A percentile compares a stretch with the other conserved stretches of the same genome.
Conservation (phyloP, 176 grass and related monocot species). For the Saccharum spontaneum region DNA sequence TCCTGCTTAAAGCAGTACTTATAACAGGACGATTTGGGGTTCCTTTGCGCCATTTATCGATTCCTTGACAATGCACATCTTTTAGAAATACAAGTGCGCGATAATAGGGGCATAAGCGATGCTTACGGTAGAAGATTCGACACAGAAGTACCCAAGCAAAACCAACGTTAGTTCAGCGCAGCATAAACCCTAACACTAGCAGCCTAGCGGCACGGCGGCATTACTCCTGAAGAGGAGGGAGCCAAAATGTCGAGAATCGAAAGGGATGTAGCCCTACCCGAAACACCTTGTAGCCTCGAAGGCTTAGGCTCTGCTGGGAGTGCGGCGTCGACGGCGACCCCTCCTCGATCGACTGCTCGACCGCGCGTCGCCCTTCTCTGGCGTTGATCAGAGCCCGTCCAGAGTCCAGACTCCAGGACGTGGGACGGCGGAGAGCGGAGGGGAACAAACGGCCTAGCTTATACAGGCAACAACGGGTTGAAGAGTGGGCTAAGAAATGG, state of each 20-base stretch:
- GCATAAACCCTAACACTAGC: not conserved
- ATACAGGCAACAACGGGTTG: not conserved
- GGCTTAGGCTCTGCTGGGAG: not conserved
- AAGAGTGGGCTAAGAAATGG: not conserved
- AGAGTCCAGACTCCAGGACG: not conserved
- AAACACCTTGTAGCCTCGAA: not conserved
- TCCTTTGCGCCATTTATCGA: not conserved
- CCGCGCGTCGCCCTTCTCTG: not conserved
- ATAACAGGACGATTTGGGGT: not conserved
- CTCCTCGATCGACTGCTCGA: not conserved
- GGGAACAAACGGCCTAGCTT: too few relatives aligned
- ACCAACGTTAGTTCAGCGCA: not conserved
- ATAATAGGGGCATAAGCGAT: not conserved
- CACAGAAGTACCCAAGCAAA: not conserved
- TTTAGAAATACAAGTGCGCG: not conserved
- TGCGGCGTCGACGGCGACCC: not conserved
- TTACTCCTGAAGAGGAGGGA: not conserved
- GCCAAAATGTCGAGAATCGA: not conserved
- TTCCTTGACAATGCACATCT: not conserved
- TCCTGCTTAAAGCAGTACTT: not conserved
- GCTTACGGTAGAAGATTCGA: not conserved
- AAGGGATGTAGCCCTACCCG: not conserved
- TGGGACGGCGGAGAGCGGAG: not conserved
- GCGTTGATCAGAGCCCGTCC: not conserved
- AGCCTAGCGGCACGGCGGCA: not conserved